These are phyloP conservation scores for Boletellus dicymbophilus DNA, from an alignment of 1,284 basidiomycete genomes.

Conservation along the genomic window DNA sequence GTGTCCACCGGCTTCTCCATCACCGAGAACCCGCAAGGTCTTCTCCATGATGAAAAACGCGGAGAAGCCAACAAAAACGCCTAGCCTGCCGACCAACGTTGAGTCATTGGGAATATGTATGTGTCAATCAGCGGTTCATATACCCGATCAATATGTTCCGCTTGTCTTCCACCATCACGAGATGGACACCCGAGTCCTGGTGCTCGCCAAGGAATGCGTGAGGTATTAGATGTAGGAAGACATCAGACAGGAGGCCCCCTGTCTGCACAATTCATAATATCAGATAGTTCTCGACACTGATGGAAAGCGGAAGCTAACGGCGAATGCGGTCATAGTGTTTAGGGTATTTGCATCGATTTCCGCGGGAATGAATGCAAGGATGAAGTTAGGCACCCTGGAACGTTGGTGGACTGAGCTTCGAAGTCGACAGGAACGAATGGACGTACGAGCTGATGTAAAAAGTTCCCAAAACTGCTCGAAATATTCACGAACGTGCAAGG, in stretches of 20 bases:
- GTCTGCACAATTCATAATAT: constrained; percentile 53
- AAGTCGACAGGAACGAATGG: constrained; percentile 12
- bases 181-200: constrained; percentile 64
- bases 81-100: constrained; percentile 50
- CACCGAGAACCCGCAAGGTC: constrained; percentile 77
- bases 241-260: constrained; percentile 87
- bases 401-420: constrained; percentile 20
- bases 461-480: constrained; percentile 69
- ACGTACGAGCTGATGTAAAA: constrained; percentile 93
- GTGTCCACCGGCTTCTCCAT: constrained; percentile 51
- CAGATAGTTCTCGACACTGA: constrained; percentile 14
- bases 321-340: constrained; percentile 90
- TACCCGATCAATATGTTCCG: constrained; percentile 87
- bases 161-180: constrained; percentile 86
- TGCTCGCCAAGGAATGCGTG: constrained; percentile 90
- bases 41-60: constrained; percentile 92
- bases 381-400: constrained; percentile 84
- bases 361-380: constrained; percentile 87
- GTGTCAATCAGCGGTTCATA: constrained; percentile 18
- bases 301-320: constrained; percentile 47
- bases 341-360: constrained; percentile 81
- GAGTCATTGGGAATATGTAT: constrained; percentile 8
- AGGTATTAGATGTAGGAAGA: constrained; percentile 87
- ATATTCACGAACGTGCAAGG: constrained; percentile 26
- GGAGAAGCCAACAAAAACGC: constrained; percentile 83